Base-by-base conservation (phyloP, 2,329 filamentous ascomycete species). In the Cucurbitaria berberidis region DNA sequence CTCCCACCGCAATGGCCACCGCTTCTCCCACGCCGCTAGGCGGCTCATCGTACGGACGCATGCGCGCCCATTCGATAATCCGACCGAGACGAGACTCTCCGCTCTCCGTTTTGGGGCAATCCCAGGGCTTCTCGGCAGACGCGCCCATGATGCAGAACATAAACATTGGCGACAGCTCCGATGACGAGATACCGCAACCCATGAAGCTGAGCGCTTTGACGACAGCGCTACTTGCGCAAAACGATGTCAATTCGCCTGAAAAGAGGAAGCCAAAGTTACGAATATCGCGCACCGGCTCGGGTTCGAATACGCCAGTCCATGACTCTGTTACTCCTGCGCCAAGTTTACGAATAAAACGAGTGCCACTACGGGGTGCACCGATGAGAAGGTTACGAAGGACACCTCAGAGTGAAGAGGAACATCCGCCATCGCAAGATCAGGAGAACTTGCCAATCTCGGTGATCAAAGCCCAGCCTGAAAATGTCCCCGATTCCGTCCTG, bases 191-290 rank as follows among this genome's bases (percentile, higher is more conserved):
- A 24, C 89, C 91, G 63, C 69, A 78, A 47, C 92, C 92, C 66
- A 91, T 95, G 85, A 96, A 95, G 78, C 89, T 97, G 72, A 97
- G 92, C 73, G 92, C 93, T 66, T 85, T 95, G 62, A 96, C 93
- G 43, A 93, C 95, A 71, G 93, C 91, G 18, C 81, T 97, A 15
- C 82, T 97, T 43, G 75, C 76, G 19, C 80, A 81, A 48, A 77
- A 79, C 51, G 80, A 79, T 34, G 65, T 74, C 67, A 70, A 66
- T 19, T 75, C 74, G 30, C 74, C 74, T 6, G 70, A 74, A 45
- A 74, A 69, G 60, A 60, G 72, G 34, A 72, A 70, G 53, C 72
- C 70, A 3, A 76, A 75, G 61, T 57, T 76, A 45, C 66, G 68
- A 41, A 75, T 76, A 47, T 74, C 73, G 54, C 66, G 74, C 45